Base-by-base conservation (phyloP, 768 basidiomycete genomes). In the Porphyrellus cyaneotinctus region DNA sequence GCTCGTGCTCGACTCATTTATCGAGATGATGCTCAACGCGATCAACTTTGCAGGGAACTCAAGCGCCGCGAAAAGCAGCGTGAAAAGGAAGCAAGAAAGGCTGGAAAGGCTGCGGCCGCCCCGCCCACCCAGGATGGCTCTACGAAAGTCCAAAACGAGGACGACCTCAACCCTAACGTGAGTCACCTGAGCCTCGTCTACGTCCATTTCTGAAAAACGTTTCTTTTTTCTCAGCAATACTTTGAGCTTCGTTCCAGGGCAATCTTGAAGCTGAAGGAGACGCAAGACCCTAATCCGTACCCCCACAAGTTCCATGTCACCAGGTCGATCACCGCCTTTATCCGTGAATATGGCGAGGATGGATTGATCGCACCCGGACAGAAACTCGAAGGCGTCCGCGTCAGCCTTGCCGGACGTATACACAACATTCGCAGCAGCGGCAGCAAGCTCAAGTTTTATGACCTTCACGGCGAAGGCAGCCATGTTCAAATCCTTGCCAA, bases 271-370 rank as follows among this genome's bases (percentile, higher is more conserved):
- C 82, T 99, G 57, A 87, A 91, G 71, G 78, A 85, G 66, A 88
- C 89, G 26, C 87, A 88, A 68, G 71, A 80, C 8, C 95, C 95
- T 2, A 89, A 95, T 69, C 97, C 97, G 2, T 99, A 98, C 75
- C 97, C 97, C 8, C 97, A 99, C 85, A 99, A 99, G 83, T 99
- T 99, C 75, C 71, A 95, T 60, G 95, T 97, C 20, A 76, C 86
- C 51, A 76, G 72, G 56, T 91, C 91, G 9, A 76, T 99, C 64
- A 73, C 83, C 3, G 65, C 73, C 6, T 99, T 85, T 73, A 80
- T 98, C 68, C 68, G 77, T 6, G 71, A 79, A 49, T 98, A 91
- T 63, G 88, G 89, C 24, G 22, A 61, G 9, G 87, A 91, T 45
- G 89, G 87, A 47, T 78, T 81, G 70, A 82, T 95, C 54, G 62